Evolutionary conservation across 495 filamentous ascomycete genomes (phyloP).

Genomic region (Penicillium salamii): DNA sequence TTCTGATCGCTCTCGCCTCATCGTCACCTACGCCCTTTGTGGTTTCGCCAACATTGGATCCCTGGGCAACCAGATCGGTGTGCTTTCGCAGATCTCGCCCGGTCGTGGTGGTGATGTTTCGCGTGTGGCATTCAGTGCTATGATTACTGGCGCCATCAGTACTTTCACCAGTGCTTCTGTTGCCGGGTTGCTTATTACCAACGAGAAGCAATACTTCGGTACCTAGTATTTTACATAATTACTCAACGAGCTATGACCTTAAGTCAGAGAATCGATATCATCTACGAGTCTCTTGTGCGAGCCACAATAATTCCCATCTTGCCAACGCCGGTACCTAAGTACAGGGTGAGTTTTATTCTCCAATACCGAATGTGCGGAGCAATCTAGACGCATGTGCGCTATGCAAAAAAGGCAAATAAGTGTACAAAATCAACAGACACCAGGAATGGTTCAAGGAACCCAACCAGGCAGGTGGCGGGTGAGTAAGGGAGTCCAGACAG

Average conservation of each 20-base stretch:
- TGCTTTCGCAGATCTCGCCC: conserved; percentile 77
- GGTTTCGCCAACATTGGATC: conserved; percentile 81
- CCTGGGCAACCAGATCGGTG: conserved; percentile 82
- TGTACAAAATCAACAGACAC: not conserved
- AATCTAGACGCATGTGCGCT: not conserved
- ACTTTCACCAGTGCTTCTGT: conserved; percentile 80
- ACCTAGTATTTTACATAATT: not conserved
- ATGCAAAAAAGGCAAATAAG: not conserved
- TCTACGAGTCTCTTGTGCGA: too few relatives aligned
- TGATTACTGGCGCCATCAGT: conserved; percentile 73
- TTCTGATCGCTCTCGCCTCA: conserved; percentile 65
- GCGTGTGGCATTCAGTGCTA: conserved; percentile 69
- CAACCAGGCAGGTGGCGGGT: not conserved
- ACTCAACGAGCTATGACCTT: too few relatives aligned
- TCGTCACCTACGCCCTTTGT: conserved; percentile 70
- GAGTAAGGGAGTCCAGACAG: too few relatives aligned
- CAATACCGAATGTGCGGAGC: too few relatives aligned
- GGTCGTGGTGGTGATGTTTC: conserved; percentile 70
- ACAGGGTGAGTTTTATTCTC: not conserved
- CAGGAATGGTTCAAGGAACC: not conserved
- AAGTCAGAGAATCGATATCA: too few relatives aligned
- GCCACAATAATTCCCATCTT: not conserved
- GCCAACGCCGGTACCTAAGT: not conserved
- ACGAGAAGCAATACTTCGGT: conserved; percentile 41
- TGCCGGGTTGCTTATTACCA: conserved; percentile 69